Conservation (phyloP, 495 filamentous ascomycete species). For the Xylaria flabelliformis region DNA sequence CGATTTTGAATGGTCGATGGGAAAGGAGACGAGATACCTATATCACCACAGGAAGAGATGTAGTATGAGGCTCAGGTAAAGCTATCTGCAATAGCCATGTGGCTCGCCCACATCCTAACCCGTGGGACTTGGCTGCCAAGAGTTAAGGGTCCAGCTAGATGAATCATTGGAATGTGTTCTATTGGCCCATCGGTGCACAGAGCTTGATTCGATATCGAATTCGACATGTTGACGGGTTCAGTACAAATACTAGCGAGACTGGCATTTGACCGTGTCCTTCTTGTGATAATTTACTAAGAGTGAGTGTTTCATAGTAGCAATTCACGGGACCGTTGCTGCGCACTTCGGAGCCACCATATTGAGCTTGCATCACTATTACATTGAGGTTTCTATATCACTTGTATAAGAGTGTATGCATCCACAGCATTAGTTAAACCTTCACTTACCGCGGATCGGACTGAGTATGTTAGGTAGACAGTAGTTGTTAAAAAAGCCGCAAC, state of each 20-base stretch:
- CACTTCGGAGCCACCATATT: not conserved
- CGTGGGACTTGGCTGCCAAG: not conserved
- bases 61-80: not conserved
- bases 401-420: not conserved
- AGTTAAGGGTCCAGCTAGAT: conserved; percentile 10
- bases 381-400: not conserved
- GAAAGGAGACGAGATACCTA: not conserved
- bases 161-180: conserved; percentile 6
- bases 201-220: not conserved
- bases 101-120: not conserved
- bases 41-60: not conserved
- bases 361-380: conserved; percentile 6
- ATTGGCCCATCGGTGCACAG: conserved; percentile 1
- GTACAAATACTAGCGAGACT: not conserved
- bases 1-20: not conserved
- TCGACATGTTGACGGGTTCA: not conserved
- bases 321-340: not conserved
- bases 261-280: not conserved
- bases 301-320: not conserved
- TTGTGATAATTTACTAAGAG: not conserved
- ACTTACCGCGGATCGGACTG: not conserved
- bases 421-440: not conserved
- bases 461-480: not conserved
- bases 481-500: not conserved
- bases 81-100: not conserved